A percentile compares a stretch with the other conserved stretches of the same genome.
These are phyloP conservation scores for Glycine tomentella DNA, from an alignment of 306 rosid species.

Conservation along the genomic window DNA sequence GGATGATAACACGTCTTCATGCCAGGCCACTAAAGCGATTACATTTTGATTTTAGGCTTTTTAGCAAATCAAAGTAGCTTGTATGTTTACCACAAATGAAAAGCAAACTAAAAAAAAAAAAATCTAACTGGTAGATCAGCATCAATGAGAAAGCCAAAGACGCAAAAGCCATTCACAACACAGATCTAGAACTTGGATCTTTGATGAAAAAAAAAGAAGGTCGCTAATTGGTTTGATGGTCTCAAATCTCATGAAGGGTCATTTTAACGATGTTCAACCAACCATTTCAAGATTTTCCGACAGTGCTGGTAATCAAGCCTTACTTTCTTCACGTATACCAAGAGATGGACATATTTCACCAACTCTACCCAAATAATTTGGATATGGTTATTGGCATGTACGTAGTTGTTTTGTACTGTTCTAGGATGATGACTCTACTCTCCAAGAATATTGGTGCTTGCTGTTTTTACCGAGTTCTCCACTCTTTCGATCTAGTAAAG, in stretches of 20 bases:
- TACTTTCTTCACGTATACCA: no score
- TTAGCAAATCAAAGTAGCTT: no score
- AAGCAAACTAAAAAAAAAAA: no score
- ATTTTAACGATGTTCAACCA: neutral
- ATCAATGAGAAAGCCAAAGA: neutral
- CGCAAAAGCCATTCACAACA: neutral
- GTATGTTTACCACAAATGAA: no score
- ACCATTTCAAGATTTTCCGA: conserved; percentile 4
- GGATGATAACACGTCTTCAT: neutral
- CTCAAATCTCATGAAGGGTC: neutral
- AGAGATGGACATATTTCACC: no score
- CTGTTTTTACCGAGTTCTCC: no score
- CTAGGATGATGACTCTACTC: neutral
- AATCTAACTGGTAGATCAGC: neutral
- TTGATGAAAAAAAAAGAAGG: neutral
- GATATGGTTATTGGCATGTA: no score
- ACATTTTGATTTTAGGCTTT: neutral
- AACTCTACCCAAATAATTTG: no score
- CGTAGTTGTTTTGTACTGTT: neutral
- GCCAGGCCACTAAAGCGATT: no score
- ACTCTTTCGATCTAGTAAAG: no score
- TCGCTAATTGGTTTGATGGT: neutral
- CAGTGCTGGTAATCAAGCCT: neutral
- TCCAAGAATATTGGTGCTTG: no score
- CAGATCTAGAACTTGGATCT: neutral